A percentile compares a stretch with the other conserved stretches of the same genome.
phyloP scores from a whole-genome alignment of 805 yeast genomes.

The Candida endomychidarum region DNA sequence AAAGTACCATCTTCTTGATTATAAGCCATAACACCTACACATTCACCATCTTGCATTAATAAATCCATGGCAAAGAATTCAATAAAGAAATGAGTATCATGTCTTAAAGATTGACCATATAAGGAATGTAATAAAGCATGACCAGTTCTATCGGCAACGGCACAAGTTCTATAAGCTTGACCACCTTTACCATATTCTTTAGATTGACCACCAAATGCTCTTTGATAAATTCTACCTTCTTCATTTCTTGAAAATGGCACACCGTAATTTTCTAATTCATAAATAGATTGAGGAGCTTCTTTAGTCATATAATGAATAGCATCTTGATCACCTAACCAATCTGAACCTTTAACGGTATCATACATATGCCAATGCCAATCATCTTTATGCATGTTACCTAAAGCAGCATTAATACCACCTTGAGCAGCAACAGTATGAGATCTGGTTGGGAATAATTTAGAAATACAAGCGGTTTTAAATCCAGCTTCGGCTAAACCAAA shows the following conservation, averaged over 20 bases:
- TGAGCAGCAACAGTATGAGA: constrained; percentile 99
- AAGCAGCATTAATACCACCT: constrained; percentile 99
- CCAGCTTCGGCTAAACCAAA: constrained; percentile 97
- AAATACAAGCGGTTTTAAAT: constrained; percentile 94
- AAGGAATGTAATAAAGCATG: constrained; percentile 94
- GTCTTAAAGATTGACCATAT: constrained; percentile 94
- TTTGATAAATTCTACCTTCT: constrained; percentile 94
- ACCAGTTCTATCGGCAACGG: constrained; percentile 99
- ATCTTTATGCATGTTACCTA: constrained; percentile 97
- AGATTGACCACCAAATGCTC: constrained; percentile 98
- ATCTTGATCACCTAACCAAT: constrained; percentile 99
- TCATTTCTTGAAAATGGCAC: constrained; percentile 97
- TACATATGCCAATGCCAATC: constrained; percentile 99
- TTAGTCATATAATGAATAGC: constrained; percentile 99
- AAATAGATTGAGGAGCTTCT: constrained; percentile 94
- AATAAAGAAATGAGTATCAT: constrained; percentile 96
- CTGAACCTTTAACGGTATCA: constrained; percentile 98
- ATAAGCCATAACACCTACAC: constrained; percentile 96
- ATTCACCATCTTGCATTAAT: constrained; percentile 90
- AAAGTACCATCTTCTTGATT: constrained; percentile 98
- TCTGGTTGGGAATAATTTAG: constrained; percentile 96
- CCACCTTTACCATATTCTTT: constrained; percentile 97
- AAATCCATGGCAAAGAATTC: constrained; percentile 96
- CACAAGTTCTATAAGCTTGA: constrained; percentile 99
- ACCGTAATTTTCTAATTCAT: constrained; percentile 97